These are phyloP conservation scores for Brassica rapa DNA, from an alignment of 345 rosid genomes.

Conservation along the genomic window DNA sequence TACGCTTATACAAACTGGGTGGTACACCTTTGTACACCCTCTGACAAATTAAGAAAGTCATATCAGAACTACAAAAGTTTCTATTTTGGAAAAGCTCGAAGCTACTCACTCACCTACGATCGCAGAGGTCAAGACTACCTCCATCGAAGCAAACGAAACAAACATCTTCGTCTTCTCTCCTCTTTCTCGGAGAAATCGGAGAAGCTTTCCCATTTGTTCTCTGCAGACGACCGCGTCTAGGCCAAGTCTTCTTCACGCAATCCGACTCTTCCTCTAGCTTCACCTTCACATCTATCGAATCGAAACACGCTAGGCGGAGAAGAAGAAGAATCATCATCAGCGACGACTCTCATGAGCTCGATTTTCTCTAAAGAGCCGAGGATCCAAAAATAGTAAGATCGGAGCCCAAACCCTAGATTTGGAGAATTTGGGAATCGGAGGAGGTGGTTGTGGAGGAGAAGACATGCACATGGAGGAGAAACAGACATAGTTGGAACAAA, in stretches of 20 bases:
- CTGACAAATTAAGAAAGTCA: slow-evolving; percentile 41
- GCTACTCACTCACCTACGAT: slow-evolving; percentile 70
- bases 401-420: slow-evolving; percentile 26
- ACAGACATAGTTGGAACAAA: slow-evolving; percentile 31
- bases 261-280: slow-evolving; percentile 17
- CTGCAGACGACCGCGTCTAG: slow-evolving; percentile 77
- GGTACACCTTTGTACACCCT: slow-evolving; percentile 98
- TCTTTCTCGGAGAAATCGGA: slow-evolving; percentile 34
- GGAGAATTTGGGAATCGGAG: slow-evolving; percentile 19
- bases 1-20: slow-evolving; percentile 90
- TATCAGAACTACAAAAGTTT: neutral
- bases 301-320: slow-evolving; percentile 28
- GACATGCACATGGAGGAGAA: slow-evolving; percentile 39
- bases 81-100: slow-evolving; percentile 8
- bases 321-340: slow-evolving; percentile 27
- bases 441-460: slow-evolving; percentile 29
- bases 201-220: slow-evolving; percentile 37
- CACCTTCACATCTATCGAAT: neutral
- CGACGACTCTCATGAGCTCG: slow-evolving; percentile 48
- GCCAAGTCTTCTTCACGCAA: slow-evolving; percentile 32
- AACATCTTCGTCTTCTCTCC: slow-evolving; percentile 86
- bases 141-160: slow-evolving; percentile 98
- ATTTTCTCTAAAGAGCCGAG: slow-evolving; percentile 6
- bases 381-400: too few relatives aligned
- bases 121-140: slow-evolving; percentile 90